These are phyloP conservation scores for Sporothrix protearum DNA, from an alignment of 2,329 filamentous ascomycete genomes.

Conservation along the genomic window DNA sequence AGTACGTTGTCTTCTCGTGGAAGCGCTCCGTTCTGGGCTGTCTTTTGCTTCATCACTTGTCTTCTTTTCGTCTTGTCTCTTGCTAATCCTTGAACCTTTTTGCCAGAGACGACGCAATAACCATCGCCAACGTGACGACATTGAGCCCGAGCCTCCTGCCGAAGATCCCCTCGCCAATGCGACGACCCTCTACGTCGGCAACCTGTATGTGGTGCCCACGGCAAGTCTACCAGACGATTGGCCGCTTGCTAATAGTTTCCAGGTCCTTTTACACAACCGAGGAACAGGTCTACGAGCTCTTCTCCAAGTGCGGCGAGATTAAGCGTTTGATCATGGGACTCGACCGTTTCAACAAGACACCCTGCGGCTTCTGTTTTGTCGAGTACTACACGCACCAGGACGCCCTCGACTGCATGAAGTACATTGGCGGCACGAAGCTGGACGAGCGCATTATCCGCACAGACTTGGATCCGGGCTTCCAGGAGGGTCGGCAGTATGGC, in stretches of 20 bases:
- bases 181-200: slow-evolving; percentile 95
- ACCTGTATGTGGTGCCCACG: slow-evolving; percentile 59
- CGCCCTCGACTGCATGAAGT: slow-evolving; percentile 97
- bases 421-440: slow-evolving; percentile 94
- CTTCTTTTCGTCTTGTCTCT: not conserved
- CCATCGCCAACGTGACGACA: slow-evolving; percentile 55
- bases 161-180: slow-evolving; percentile 81
- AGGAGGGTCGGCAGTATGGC: slow-evolving; percentile 93
- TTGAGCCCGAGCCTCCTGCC: slow-evolving; percentile 56
- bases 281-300: slow-evolving; percentile 97
- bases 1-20: slow-evolving; percentile 50
- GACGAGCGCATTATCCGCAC: slow-evolving; percentile 96
- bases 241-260: not conserved
- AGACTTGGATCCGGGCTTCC: slow-evolving; percentile 91
- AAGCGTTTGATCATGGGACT: slow-evolving; percentile 97
- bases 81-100: slow-evolving; percentile 26
- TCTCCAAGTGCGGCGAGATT: slow-evolving; percentile 94
- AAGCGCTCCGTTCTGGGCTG: not conserved
- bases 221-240: not conserved
- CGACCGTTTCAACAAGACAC: slow-evolving; percentile 94
- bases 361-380: slow-evolving; percentile 98
- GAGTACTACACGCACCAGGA: slow-evolving; percentile 99
- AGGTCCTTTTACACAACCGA: slow-evolving; percentile 98
- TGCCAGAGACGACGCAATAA: slow-evolving; percentile 59
- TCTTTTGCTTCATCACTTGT: not conserved